phyloP scores from a whole-genome alignment of 495 filamentous ascomycete species.

The Haplographium delicatum region DNA sequence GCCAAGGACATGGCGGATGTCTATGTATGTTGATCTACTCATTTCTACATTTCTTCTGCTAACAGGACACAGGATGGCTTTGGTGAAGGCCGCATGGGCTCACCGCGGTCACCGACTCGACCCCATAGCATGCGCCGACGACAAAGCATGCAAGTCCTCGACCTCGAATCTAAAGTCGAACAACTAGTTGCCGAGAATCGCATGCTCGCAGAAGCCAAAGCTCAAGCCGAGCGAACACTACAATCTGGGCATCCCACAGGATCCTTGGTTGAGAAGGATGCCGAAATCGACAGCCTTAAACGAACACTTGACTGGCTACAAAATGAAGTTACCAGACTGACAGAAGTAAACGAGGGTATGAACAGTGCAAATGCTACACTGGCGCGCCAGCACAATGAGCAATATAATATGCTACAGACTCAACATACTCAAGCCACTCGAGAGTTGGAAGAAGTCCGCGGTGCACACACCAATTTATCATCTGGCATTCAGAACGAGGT shows the following conservation, averaged over 20 bases:
- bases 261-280: constrained; percentile 60
- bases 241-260: constrained; percentile 29
- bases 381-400: constrained; percentile 60
- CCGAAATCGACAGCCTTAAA: constrained; percentile 75
- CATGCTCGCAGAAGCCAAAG: constrained; percentile 63
- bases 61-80: constrained; percentile 68
- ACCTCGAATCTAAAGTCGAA: constrained; percentile 70
- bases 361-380: constrained; percentile 63
- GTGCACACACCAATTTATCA: constrained; percentile 52
- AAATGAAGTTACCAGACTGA: constrained; percentile 68
- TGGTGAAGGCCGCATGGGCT: constrained; percentile 82
- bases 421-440: constrained; percentile 48
- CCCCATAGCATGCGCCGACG: constrained; percentile 92
- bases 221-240: constrained; percentile 57
- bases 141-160: constrained; percentile 93
- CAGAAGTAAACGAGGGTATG: constrained; percentile 68
- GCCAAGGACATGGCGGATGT: constrained; percentile 85
- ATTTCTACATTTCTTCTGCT: not conserved
- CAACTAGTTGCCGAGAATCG: constrained; percentile 79
- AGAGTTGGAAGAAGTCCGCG: constrained; percentile 59
- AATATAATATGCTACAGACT: constrained; percentile 54
- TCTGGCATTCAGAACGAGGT: constrained; percentile 63
- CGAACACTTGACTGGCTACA: constrained; percentile 72
- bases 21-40: constrained; percentile 63
- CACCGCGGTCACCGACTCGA: constrained; percentile 88